Base-by-base conservation (phyloP, 176 grass and related monocot genomes). In the Areca catechu region DNA sequence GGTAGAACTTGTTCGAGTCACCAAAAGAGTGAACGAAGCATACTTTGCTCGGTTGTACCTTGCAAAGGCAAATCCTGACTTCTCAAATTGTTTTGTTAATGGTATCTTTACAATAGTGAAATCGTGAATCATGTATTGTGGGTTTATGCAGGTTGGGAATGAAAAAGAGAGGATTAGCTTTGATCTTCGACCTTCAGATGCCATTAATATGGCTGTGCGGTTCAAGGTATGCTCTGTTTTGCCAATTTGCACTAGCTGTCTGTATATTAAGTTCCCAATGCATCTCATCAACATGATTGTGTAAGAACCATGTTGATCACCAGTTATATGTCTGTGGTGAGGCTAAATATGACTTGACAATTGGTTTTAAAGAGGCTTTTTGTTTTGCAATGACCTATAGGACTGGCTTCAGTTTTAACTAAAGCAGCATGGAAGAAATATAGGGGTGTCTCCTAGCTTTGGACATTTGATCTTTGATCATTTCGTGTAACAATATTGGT, bases 171-270 rank as follows among this genome's bases (percentile, higher is more conserved):
- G 56, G 43, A 74, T 86, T 24, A 86, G 65, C 19, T 82, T 96
- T 58, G 91, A 96, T 82, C 81, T 85, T 54, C 77, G 83, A 53
- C 91, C 91, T 76, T 96, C 91, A 50, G 91, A 96, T 68, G 91
- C 91, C 50, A 84, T 96, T 56, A 96, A 96, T 54, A 80, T 96
- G 50, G 91, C 91, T 74, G 86, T 96, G 81, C 83, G 83, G 67
- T 96, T 86, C 80, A 96, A 96, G 91, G 86, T 95, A 62, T 69
- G 54, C 19, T 51, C 5, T 54, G 9, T 16, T 53, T 66, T 24
- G 25, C 49, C 19, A 53, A 30, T 30, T 54, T 17, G 16, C 50
- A 20, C 34, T 37, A 37, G 34, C 34, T 2, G 0, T 43, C 10
- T 1, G 7, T 43, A 43, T 43, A 43, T 43, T 7, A 43, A 43